Base-by-base conservation (phyloP, 2,329 filamentous ascomycete species). In the Pestalotiopsis sp. region DNA sequence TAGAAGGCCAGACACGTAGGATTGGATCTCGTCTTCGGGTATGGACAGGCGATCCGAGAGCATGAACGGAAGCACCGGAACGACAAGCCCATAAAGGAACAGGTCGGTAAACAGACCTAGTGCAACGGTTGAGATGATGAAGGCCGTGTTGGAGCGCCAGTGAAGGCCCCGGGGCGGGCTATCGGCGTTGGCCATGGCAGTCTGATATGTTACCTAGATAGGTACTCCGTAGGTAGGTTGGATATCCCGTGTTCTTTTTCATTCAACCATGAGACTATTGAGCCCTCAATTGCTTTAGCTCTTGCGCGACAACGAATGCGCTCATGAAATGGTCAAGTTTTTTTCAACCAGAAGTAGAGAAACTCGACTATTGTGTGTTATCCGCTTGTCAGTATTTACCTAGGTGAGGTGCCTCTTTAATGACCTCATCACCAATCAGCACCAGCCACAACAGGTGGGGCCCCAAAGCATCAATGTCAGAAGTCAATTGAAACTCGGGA, bases 41-140 rank as follows among this genome's bases (percentile, higher is more conserved):
- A 88, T 70, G 2, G 80, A 73, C 23, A 90, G 77, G 4, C 87
- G 82, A 66, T 86, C 82, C 61, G 81, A 75, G 1, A 90, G 83
- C 78, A 90, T 83, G 70, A 86, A 90, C 0, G 88, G 88, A 1
- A 90, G 77, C 9, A 89, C 83, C 0, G 88, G 88, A 0, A 90
- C 87, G 17, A 90, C 81, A 2, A 90, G 79, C 1, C 85, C 86
- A 73, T 90, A 90, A 1, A 90, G 81, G 74, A 90, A 90, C 13
- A 90, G 77, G 73, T 90, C 87, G 0, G 85, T 87, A 73, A 88
- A 89, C 2, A 87, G 81, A 58, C 84, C 86, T 23, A 87, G 77
- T 3, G 81, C 84, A 13, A 91, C 86, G 2, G 88, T 90, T 6
- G 82, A 77, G 52, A 89, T 76, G 71, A 90, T 89, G 79, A 91